A percentile compares a stretch with the other conserved stretches of the same genome.
Conservation (phyloP, 441 rosid genomes). For the Melastoma candidum region DNA sequence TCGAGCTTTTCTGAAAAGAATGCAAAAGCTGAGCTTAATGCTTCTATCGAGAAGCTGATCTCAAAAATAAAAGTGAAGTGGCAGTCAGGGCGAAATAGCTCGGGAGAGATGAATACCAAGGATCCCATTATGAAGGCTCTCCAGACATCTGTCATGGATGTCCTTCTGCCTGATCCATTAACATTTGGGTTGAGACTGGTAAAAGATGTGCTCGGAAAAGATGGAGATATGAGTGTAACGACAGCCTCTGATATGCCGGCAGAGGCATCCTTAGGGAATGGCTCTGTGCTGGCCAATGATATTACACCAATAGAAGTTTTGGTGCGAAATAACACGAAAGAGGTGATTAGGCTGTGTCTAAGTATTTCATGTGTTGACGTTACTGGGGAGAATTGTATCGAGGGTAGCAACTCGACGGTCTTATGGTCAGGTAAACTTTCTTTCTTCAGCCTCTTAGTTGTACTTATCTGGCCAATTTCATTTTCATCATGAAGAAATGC, state of each 20-base stretch:
- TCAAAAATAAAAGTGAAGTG: slow-evolving; percentile 93
- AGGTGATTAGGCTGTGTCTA: slow-evolving; percentile 67
- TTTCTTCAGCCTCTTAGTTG: neutral
- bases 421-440: slow-evolving; percentile 68
- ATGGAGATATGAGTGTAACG: slow-evolving; percentile 13
- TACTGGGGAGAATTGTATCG: slow-evolving; percentile 87
- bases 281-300: slow-evolving; percentile 61
- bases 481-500: too few species aligned
- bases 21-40: slow-evolving; percentile 76
- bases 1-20: slow-evolving; percentile 77
- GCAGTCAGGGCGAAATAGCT: slow-evolving; percentile 94
- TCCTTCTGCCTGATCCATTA: slow-evolving; percentile 90
- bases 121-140: slow-evolving; percentile 87
- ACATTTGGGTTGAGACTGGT: slow-evolving; percentile 81
- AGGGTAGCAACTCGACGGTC: slow-evolving; percentile 75
- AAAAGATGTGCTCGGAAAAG: slow-evolving; percentile 24
- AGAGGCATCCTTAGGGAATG: slow-evolving; percentile 27
- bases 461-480: neutral
- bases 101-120: slow-evolving; percentile 78
- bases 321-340: slow-evolving; percentile 81
- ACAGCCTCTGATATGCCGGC: slow-evolving; percentile 17
- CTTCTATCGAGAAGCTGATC: slow-evolving; percentile 71
- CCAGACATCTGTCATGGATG: slow-evolving; percentile 89
- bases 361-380: slow-evolving; percentile 85
- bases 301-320: slow-evolving; percentile 88